Conservation (phyloP, 1,139 yeast genomes). For the Sugiyamaella xylanicola region DNA sequence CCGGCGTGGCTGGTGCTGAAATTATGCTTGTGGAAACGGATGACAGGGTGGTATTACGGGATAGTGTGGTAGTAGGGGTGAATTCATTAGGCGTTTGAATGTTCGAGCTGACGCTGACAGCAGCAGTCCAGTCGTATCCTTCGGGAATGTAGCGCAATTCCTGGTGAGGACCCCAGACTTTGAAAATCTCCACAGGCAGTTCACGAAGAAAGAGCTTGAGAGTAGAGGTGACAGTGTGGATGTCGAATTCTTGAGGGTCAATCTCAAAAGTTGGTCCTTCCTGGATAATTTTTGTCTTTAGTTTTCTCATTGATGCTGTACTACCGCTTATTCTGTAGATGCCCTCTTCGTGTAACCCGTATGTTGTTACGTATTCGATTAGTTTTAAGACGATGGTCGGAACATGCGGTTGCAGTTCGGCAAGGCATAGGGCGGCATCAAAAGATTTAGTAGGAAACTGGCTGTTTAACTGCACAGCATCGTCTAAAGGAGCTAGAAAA, state of each 20-base stretch:
- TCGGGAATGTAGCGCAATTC: conserved; percentile 16
- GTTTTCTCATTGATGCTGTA: conserved; percentile 55
- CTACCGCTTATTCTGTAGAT: conserved; percentile 82
- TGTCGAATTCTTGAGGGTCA: conserved; percentile 64
- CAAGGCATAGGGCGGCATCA: conserved; percentile 9
- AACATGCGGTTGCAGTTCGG: conserved; percentile 29
- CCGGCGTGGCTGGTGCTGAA: conserved; percentile 9
- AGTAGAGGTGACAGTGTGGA: conserved; percentile 82
- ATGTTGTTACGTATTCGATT: conserved; percentile 29
- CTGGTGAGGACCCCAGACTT: conserved; percentile 36
- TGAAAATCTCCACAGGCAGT: conserved; percentile 74
- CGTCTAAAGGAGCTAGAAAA: conserved; percentile 35
- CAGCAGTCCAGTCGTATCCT: conserved; percentile 1
- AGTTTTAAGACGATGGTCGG: conserved; percentile 34
- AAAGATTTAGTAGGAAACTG: conserved; percentile 10
- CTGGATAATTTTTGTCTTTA: conserved; percentile 5
- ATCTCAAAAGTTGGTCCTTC: conserved; percentile 64
- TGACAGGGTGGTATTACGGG: background rate
- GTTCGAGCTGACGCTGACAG: background rate
- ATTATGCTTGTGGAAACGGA: background rate
- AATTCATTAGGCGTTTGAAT: background rate
- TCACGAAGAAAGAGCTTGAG: conserved; percentile 77
- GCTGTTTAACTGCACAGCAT: conserved; percentile 32
- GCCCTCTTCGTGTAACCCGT: conserved; percentile 77
- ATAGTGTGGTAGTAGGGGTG: background rate